These are phyloP conservation scores for Ustilago loliicola DNA, from an alignment of 1,284 basidiomycete genomes.

Conservation along the genomic window DNA sequence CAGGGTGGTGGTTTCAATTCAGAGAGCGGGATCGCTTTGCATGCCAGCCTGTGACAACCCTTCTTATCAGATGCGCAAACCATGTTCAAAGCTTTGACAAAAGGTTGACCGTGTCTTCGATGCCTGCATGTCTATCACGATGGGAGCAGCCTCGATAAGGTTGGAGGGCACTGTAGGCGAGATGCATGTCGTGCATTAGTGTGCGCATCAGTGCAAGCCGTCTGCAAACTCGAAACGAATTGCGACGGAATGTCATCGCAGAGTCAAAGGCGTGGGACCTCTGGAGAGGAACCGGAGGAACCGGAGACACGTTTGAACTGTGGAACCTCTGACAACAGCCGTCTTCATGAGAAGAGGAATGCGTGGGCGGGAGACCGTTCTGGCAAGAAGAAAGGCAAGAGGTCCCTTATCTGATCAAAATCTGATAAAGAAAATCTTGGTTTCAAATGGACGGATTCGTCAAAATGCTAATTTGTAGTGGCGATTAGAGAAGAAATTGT, in stretches of 20 bases:
- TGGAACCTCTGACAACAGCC: neutral
- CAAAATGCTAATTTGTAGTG: neutral
- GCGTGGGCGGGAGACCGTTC: neutral
- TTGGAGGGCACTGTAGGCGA: neutral
- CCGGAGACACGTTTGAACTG: neutral
- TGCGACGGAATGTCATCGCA: neutral
- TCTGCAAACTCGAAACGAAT: slow-evolving; percentile 2
- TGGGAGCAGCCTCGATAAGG: neutral
- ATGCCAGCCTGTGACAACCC: neutral
- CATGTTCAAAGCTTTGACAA: neutral
- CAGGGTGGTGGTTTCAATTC: neutral
- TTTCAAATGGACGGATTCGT: neutral
- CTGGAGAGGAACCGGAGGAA: neutral
- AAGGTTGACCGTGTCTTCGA: neutral
- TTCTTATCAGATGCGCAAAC: neutral
- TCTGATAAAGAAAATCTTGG: slow-evolving; percentile 20
- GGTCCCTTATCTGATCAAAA: slow-evolving; percentile 25
- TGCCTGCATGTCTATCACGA: neutral
- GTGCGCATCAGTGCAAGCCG: neutral
- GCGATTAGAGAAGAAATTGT: neutral
- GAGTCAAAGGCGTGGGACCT: neutral
- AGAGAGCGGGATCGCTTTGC: neutral
- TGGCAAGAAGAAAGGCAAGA: neutral
- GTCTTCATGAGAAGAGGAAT: neutral
- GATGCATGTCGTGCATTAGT: slow-evolving; percentile 15